Evolutionary conservation across 768 basidiomycete species (phyloP), one percentile per base, ranked within the genome.

Genomic region (Nidularia pulvinata): DNA sequence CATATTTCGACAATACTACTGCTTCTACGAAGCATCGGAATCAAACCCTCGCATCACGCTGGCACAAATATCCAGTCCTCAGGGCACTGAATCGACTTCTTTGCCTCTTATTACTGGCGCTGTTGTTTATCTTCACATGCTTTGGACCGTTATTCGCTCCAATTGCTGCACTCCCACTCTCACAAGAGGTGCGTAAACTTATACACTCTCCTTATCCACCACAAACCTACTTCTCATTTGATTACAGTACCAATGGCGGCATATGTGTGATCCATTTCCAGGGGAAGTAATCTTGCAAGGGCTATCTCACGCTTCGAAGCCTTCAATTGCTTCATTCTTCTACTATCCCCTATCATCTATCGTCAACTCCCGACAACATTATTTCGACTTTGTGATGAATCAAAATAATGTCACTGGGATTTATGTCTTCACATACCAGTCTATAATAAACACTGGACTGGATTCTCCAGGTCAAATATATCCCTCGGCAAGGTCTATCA

Each of bases 261-360:
- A 55, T 42, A 39, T 42, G 7, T 60, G 59, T 19, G 36, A 57
- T 30, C 6, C 14, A 3, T 60, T 48, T 33, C 37, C 30, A 4
- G 59, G 53, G 42, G 59, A 57, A 53, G 59, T 49, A 10, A 53
- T 55, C 11, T 33, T 60, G n/a, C 42, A 52, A 16, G 56, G 54
- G 13, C 36, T 14, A 1, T 55, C 53, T 9, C 47, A 50, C 43
- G 32, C 48, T 30, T 19, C 35, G 13, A 35, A 36, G 34, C 48
- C 7, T 9, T 46, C 37, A 11, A 33, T 33, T n/a, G 48, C 39
- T 25, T 50, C 39, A 37, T 59, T 42, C 46, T 56, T 3, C 45
- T 46, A n/a, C 22, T 30, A 30, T 22, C 45, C 45, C 3, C 25
- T 5, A 10, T 10, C 3, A 46, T 46, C 37, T 11, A 42, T 11